Percentiles rank a stretch among this genome's conserved stretches.
phyloP scores from a whole-genome alignment of 176 grass and related monocot species.

The Aegilops bicornis region DNA sequence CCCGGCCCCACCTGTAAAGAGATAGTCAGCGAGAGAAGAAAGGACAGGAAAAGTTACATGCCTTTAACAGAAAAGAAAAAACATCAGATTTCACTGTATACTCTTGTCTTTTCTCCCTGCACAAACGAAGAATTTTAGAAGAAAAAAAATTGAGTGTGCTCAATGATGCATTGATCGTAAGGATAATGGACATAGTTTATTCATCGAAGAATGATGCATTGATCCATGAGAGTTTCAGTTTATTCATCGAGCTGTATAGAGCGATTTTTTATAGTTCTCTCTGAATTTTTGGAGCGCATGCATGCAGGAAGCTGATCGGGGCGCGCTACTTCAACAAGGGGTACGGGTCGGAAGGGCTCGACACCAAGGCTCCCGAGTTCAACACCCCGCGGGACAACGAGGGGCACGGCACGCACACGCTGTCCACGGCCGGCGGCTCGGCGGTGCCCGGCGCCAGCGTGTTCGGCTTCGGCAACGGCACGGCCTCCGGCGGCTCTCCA shows the following conservation, averaged over 20 bases:
- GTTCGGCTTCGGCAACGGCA: conserved; percentile 63
- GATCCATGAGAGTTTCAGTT: too few species aligned
- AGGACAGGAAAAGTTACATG: not conserved
- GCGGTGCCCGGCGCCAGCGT: conserved; percentile 38
- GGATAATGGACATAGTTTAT: too few species aligned
- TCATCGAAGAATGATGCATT: too few species aligned
- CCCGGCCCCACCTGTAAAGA: not conserved
- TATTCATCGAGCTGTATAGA: too few species aligned
- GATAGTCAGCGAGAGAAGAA: not conserved
- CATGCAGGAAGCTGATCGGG: conserved; percentile 75
- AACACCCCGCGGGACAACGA: conserved; percentile 60
- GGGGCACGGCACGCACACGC: conserved; percentile 79
- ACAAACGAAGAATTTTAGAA: not conserved
- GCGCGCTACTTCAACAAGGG: conserved; percentile 85
- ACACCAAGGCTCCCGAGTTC: conserved; percentile 12
- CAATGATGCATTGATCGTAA: too few species aligned
- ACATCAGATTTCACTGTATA: not conserved
- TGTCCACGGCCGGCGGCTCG: conserved; percentile 61
- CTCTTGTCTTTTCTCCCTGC: not conserved
- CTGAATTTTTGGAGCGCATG: not conserved
- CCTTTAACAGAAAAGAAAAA: too few species aligned
- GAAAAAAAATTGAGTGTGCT: too few species aligned
- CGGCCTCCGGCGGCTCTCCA: conserved; percentile 56
- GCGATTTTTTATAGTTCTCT: too few species aligned
- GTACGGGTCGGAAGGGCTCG: conserved; percentile 29